A percentile compares a stretch with the other conserved stretches of the same genome.
Conservation (phyloP, 2,329 filamentous ascomycete species). For the Ophiognomonia clavigignenti-juglandacearum region DNA sequence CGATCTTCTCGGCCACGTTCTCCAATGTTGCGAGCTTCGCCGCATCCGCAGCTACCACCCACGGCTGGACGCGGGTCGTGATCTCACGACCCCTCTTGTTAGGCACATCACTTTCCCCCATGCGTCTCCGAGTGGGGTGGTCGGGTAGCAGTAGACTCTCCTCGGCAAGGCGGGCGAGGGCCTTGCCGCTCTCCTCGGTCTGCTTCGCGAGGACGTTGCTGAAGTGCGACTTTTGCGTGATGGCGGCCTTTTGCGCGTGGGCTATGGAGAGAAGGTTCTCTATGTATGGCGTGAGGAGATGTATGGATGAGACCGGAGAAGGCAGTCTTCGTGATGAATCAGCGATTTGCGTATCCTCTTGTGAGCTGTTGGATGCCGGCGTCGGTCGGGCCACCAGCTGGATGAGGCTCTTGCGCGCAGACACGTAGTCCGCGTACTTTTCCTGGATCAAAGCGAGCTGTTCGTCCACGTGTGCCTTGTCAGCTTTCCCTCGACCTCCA, state of each 20-base stretch:
- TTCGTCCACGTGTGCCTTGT: conserved; percentile 29
- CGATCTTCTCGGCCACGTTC: conserved; percentile 53
- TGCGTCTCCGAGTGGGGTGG: conserved; percentile 42
- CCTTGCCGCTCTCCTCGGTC: conserved; percentile 43
- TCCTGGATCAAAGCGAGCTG: conserved; percentile 43
- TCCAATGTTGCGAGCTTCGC: conserved; percentile 57
- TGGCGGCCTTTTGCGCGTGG: conserved; percentile 51
- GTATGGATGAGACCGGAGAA: conserved; percentile 23
- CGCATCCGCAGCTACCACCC: conserved; percentile 56
- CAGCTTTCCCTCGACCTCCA: conserved; percentile 1
- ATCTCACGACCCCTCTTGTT: conserved; percentile 34
- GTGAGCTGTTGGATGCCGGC: conserved; percentile 23
- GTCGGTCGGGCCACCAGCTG: conserved; percentile 30
- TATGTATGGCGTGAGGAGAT: conserved; percentile 54
- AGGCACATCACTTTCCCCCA: conserved; percentile 39
- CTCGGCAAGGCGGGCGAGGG: conserved; percentile 50
- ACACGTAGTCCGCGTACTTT: conserved; percentile 51
- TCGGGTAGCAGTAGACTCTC: conserved; percentile 57
- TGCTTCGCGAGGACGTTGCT: conserved; percentile 45
- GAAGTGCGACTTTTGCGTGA: conserved; percentile 55
- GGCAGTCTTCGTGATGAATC: neutral
- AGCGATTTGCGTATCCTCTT: neutral
- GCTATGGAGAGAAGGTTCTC: conserved; percentile 47
- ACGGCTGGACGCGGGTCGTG: conserved; percentile 44
- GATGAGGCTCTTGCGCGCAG: conserved; percentile 44